Percentiles rank a stretch among this genome's conserved stretches.
Evolutionary conservation across 768 basidiomycete species (phyloP).

Genomic region (Lactarius hatsudake): DNA sequence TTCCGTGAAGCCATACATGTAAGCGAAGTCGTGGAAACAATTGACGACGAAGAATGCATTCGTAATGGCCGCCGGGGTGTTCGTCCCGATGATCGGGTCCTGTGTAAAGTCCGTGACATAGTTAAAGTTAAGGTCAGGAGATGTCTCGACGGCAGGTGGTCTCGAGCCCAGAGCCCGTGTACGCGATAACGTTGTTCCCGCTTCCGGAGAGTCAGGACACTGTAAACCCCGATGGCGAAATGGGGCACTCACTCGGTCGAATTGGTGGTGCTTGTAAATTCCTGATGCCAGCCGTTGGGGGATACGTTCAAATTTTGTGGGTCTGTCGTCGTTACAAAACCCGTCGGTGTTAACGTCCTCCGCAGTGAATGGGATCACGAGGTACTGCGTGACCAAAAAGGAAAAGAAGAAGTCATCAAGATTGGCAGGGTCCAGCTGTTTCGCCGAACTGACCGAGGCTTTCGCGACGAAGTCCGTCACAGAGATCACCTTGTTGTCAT

Average conservation of each 20-base stretch:
- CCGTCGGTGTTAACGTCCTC: slow-evolving; percentile 49
- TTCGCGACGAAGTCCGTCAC: slow-evolving; percentile 52
- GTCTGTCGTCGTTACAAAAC: slow-evolving; percentile 46
- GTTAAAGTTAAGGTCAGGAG: slow-evolving; percentile 39
- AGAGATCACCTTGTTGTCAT: slow-evolving; percentile 48
- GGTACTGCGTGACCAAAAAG: slow-evolving; percentile 36
- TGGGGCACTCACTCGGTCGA: slow-evolving; percentile 28
- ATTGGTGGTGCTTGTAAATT: slow-evolving; percentile 36
- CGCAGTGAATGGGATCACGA: slow-evolving; percentile 42
- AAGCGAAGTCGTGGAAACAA: slow-evolving; percentile 20
- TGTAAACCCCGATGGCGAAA: neutral
- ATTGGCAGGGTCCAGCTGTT: neutral
- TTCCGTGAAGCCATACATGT: slow-evolving; percentile 61
- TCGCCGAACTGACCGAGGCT: slow-evolving; percentile 38
- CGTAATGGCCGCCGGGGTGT: slow-evolving; percentile 52
- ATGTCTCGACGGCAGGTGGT: slow-evolving; percentile 39
- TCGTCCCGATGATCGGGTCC: slow-evolving; percentile 42
- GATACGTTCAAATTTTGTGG: slow-evolving; percentile 55
- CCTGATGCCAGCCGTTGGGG: slow-evolving; percentile 57
- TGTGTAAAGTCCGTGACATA: slow-evolving; percentile 37
- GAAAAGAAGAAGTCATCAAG: neutral
- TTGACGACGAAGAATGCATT: slow-evolving; percentile 62
- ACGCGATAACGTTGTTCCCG: slow-evolving; percentile 42
- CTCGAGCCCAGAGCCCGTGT: slow-evolving; percentile 27
- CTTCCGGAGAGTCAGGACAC: slow-evolving; percentile 13